Evolutionary conservation across 179 eudicot species (phyloP).

Genomic region (Dionaea muscipula): DNA sequence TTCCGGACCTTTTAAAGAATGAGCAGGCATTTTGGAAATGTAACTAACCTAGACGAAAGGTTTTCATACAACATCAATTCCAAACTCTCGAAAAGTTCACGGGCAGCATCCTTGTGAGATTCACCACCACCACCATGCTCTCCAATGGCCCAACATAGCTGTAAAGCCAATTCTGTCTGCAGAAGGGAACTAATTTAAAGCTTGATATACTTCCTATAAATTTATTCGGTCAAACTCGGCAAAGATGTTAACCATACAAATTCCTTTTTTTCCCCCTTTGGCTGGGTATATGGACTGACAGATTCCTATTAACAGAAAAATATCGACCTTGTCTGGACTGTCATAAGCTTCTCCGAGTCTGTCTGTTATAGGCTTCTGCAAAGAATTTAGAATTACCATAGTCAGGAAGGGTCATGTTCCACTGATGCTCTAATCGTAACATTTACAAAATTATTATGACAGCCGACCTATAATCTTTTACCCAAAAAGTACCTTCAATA

Average conservation of each 20-base stretch:
- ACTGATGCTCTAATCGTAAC: neutral
- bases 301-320: no score
- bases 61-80: conserved; percentile 90
- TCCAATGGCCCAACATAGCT: conserved; percentile 97
- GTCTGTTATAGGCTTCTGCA: conserved; percentile 93
- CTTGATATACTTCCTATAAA: neutral
- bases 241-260: no score
- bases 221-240: neutral
- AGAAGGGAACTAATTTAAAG: conserved; percentile 7
- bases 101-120: conserved; percentile 86
- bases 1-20: neutral
- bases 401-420: no score
- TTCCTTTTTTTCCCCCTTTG: no score
- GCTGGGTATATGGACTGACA: no score
- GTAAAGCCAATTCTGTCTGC: conserved; percentile 89
- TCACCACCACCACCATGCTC: conserved; percentile 98
- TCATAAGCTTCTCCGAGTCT: conserved; percentile 98
- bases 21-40: neutral
- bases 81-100: conserved; percentile 94
- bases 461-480: no score
- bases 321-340: conserved; percentile 66
- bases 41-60: conserved; percentile 71
- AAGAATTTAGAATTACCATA: conserved; percentile 5
- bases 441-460: neutral
- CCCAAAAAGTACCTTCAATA: conserved; percentile 62